Evolutionary conservation across 108 stramenopile genomes (phyloP).

Genomic region (Bacterosira constricta): DNA sequence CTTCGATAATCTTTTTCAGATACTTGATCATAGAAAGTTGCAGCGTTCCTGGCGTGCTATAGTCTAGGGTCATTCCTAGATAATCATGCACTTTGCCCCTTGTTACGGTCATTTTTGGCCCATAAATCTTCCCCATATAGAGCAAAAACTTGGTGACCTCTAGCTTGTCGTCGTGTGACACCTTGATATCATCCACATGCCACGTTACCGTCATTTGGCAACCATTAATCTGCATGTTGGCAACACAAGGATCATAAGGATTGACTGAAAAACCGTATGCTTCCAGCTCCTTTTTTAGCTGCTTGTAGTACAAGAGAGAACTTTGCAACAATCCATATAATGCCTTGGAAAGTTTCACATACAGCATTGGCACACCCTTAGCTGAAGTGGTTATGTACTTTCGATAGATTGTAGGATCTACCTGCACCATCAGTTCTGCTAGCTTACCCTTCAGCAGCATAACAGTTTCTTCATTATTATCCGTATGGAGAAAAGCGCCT

Average conservation of each 20-base stretch:
- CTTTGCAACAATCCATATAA: conserved; percentile 43
- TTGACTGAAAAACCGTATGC: conserved; percentile 32
- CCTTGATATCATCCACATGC: conserved; percentile 49
- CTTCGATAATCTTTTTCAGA: conserved; percentile 16
- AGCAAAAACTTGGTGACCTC: conserved; percentile 8
- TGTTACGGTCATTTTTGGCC: background rate
- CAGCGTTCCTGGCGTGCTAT: conserved; percentile 1
- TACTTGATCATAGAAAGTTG: conserved; percentile 38
- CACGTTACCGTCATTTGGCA: conserved; percentile 41
- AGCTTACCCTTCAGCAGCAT: conserved; percentile 30
- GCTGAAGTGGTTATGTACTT: conserved; percentile 17
- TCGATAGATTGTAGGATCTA: conserved; percentile 23
- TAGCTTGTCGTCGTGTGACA: conserved; percentile 17
- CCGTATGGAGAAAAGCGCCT: conserved; percentile 43
- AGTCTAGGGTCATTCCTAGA: conserved; percentile 55
- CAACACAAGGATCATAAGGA: conserved; percentile 47
- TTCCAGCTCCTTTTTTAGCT: conserved; percentile 17
- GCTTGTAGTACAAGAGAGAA: conserved; percentile 36
- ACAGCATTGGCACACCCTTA: conserved; percentile 30
- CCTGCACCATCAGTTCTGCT: conserved; percentile 26
- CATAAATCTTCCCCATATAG: conserved; percentile 4
- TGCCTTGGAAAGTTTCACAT: conserved; percentile 38
- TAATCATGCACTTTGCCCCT: conserved; percentile 41
- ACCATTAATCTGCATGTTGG: conserved; percentile 41
- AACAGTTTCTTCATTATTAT: conserved; percentile 17